Percentiles rank a stretch among this genome's conserved stretches.
phyloP scores from a whole-genome alignment of 2,329 filamentous ascomycete genomes.

The Colletotrichum euphorbiae region DNA sequence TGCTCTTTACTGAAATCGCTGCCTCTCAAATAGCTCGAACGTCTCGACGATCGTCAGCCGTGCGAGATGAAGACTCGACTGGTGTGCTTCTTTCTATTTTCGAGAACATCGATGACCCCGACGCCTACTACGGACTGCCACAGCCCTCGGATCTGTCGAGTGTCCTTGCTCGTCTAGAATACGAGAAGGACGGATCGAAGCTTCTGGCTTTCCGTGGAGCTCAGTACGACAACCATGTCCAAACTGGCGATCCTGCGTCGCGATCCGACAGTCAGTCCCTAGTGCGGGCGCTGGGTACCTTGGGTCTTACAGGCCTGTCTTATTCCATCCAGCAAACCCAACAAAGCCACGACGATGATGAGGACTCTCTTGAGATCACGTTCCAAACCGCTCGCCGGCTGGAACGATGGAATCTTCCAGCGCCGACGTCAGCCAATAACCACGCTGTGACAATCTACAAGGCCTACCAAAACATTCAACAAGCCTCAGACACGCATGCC shows the following conservation, averaged over 20 bases:
- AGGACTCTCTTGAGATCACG: slow-evolving; percentile 75
- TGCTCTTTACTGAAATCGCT: slow-evolving; percentile 84
- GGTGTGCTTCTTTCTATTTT: slow-evolving; percentile 85
- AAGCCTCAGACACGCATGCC: slow-evolving; percentile 66
- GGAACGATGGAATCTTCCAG: slow-evolving; percentile 91
- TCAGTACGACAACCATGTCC: slow-evolving; percentile 87
- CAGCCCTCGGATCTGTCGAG: slow-evolving; percentile 81
- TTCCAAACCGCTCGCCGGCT: slow-evolving; percentile 84
- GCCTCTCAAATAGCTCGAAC: slow-evolving; percentile 66
- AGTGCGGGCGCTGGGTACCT: slow-evolving; percentile 79
- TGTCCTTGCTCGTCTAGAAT: slow-evolving; percentile 85
- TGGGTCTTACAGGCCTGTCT: slow-evolving; percentile 88
- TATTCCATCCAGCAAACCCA: slow-evolving; percentile 80
- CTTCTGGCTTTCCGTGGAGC: slow-evolving; percentile 92
- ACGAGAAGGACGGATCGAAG: slow-evolving; percentile 88
- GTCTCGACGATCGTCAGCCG: slow-evolving; percentile 75
- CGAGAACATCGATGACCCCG: slow-evolving; percentile 92
- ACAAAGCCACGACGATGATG: slow-evolving; percentile 67
- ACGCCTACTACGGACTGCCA: slow-evolving; percentile 92
- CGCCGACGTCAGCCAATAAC: slow-evolving; percentile 71
- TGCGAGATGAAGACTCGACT: slow-evolving; percentile 66
- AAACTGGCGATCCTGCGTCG: slow-evolving; percentile 66
- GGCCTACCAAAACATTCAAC: slow-evolving; percentile 82
- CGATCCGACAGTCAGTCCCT: slow-evolving; percentile 74
- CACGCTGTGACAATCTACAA: slow-evolving; percentile 80